Percentiles rank a stretch among this genome's conserved stretches.
These are phyloP conservation scores for Colletotrichum tropicicola DNA, from an alignment of 2,329 filamentous ascomycete genomes.

Conservation along the genomic window DNA sequence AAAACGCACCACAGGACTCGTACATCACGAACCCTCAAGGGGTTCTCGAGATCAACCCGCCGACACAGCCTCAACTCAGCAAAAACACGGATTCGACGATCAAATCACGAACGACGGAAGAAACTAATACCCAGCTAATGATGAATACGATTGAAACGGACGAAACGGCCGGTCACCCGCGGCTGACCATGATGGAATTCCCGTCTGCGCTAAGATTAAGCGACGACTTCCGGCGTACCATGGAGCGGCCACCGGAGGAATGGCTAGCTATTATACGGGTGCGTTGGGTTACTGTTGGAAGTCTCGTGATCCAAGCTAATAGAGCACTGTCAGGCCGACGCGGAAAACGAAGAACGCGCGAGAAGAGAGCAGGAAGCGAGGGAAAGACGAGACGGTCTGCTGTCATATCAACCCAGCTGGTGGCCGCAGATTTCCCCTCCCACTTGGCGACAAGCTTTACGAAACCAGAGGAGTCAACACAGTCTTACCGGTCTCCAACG, in stretches of 20 bases:
- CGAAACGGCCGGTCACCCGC: accelerated
- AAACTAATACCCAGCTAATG: background rate
- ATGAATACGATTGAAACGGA: background rate
- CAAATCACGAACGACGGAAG: background rate
- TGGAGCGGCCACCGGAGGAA: background rate
- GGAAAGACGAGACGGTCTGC: background rate
- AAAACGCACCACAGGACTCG: background rate
- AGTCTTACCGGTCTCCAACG: background rate
- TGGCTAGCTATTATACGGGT: background rate
- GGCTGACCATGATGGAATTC: background rate
- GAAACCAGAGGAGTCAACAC: background rate
- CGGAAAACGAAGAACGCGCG: background rate
- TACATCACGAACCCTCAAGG: background rate
- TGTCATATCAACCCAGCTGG: background rate
- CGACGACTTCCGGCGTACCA: background rate
- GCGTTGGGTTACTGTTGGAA: background rate
- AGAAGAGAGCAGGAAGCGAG: background rate
- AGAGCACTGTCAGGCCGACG: background rate
- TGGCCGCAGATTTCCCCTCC: background rate
- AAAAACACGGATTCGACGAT: background rate
- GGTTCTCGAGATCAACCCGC: background rate
- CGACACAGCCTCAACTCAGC: background rate
- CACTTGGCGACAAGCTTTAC: background rate
- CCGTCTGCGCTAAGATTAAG: background rate
- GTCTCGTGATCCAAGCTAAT: background rate